Conservation (phyloP, 2,329 filamentous ascomycete genomes). For the Colletotrichum gloeosporioides region DNA sequence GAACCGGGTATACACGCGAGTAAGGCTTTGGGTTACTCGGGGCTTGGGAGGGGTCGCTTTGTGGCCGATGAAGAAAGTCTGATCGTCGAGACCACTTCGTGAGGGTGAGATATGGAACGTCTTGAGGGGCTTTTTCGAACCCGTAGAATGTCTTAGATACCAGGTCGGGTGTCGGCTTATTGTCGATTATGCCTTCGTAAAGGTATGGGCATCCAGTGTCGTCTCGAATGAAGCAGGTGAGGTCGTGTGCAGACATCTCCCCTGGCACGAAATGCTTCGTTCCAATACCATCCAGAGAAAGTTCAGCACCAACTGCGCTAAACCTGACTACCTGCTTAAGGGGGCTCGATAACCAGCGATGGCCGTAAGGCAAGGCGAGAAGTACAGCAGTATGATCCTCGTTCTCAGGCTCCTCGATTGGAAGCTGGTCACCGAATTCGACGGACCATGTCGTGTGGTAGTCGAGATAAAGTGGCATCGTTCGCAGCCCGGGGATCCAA, state of each 20-base stretch:
- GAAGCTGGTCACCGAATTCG: constrained; percentile 28
- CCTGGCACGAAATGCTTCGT: constrained; percentile 28
- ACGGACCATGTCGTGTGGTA: constrained; percentile 39
- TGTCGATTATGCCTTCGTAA: constrained; percentile 44
- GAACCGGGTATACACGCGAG: constrained; percentile 47
- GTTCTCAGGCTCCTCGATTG: constrained; percentile 10
- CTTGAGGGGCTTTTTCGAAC: constrained; percentile 39
- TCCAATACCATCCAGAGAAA: constrained; percentile 37
- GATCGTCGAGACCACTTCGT: constrained; percentile 57
- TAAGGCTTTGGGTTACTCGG: constrained; percentile 46
- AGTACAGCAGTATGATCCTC: constrained; percentile 52
- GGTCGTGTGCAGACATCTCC: constrained; percentile 22
- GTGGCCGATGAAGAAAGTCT: constrained; percentile 61
- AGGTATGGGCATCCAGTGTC: constrained; percentile 39
- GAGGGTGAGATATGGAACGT: constrained; percentile 56
- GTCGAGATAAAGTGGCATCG: constrained; percentile 47
- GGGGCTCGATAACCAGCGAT: constrained; percentile 48
- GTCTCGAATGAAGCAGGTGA: constrained; percentile 47
- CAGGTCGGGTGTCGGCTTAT: constrained; percentile 46
- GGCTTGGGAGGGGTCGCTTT: neutral
- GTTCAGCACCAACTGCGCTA: constrained; percentile 24
- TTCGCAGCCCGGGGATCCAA: constrained; percentile 39
- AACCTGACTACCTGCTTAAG: constrained; percentile 51
- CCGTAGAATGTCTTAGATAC: constrained; percentile 42
- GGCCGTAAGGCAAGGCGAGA: constrained; percentile 50